These are phyloP conservation scores for Erythrobasidium yunnanense DNA, from an alignment of 768 basidiomycete species.

Conservation along the genomic window DNA sequence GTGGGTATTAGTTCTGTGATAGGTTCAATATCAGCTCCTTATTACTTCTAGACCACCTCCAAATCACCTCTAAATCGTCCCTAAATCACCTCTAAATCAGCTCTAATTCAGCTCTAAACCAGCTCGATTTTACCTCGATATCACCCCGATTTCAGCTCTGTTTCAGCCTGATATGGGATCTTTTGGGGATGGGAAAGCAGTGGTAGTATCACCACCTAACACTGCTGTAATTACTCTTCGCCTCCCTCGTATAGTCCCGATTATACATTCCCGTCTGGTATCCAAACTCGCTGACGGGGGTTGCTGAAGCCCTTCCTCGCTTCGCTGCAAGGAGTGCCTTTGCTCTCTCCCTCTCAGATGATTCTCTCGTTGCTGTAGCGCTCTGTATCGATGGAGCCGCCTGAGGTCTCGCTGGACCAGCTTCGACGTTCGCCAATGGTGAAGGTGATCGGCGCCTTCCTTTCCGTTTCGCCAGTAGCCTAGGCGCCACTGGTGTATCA, in stretches of 20 bases:
- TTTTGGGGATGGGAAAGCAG: too few relatives aligned
- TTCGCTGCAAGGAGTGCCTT: conserved; percentile 6
- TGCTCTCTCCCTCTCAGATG: conserved; percentile 17
- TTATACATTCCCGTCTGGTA: conserved; percentile 26
- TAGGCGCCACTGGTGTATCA: conserved; percentile 8
- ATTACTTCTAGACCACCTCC: too few relatives aligned
- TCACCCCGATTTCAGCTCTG: too few relatives aligned
- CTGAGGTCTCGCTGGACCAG: background rate
- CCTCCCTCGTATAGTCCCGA: conserved; percentile 9
- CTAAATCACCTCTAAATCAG: too few relatives aligned
- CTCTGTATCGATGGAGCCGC: background rate
- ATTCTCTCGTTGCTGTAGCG: background rate
- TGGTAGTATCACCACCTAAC: background rate
- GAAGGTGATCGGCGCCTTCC: background rate
- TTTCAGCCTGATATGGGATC: too few relatives aligned
- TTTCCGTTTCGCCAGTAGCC: background rate
- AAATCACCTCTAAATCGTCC: too few relatives aligned
- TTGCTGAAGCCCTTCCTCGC: background rate
- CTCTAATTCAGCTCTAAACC: too few relatives aligned
- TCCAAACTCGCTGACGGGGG: conserved; percentile 20
- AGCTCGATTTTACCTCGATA: too few relatives aligned
- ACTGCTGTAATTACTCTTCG: background rate
- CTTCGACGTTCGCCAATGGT: background rate
- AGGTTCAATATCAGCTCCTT: too few relatives aligned
- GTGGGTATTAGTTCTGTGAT: too few relatives aligned